phyloP scores from a whole-genome alignment of 2,329 filamentous ascomycete genomes.

The Nakataea oryzae region DNA sequence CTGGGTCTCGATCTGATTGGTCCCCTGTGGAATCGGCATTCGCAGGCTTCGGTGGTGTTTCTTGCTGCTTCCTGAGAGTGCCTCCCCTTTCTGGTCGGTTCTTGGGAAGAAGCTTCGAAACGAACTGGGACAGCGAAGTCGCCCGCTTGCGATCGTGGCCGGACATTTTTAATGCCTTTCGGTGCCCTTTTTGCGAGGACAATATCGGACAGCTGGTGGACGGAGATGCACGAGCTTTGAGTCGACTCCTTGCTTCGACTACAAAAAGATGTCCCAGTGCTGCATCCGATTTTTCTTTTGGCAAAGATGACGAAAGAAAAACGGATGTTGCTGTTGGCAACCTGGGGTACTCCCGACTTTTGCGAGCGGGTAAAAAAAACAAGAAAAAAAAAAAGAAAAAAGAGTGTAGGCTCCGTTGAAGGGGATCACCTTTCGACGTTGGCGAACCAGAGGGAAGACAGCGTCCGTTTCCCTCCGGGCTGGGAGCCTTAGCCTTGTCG shows the following conservation, averaged over 20 bases:
- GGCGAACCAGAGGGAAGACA: no score
- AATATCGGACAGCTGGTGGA: no score
- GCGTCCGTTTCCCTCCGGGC: no score
- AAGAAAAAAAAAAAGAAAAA: no score
- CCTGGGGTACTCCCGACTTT: no score
- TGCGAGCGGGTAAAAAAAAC: no score
- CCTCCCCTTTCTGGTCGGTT: slow-evolving; percentile 39
- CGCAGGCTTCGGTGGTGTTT: slow-evolving; percentile 7
- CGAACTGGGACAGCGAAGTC: slow-evolving; percentile 13
- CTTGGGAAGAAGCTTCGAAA: slow-evolving; percentile 36
- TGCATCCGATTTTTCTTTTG: no score
- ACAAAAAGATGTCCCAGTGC: no score
- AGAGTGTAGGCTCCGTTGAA: not conserved
- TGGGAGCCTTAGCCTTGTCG: not conserved
- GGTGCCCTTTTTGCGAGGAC: no score
- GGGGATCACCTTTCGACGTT: not conserved
- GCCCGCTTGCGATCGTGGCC: slow-evolving; percentile 1
- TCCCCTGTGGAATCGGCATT: not conserved
- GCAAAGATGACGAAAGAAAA: not conserved
- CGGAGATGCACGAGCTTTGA: not conserved
- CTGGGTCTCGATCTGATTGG: not conserved
- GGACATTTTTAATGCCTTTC: not conserved
- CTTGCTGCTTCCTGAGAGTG: slow-evolving; percentile 23
- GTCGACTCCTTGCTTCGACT: not conserved
- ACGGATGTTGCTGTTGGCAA: not conserved